Percentiles rank a stretch among this genome's conserved stretches.
Conservation (phyloP, 2,329 filamentous ascomycete genomes). For the Fusarium sp. region DNA sequence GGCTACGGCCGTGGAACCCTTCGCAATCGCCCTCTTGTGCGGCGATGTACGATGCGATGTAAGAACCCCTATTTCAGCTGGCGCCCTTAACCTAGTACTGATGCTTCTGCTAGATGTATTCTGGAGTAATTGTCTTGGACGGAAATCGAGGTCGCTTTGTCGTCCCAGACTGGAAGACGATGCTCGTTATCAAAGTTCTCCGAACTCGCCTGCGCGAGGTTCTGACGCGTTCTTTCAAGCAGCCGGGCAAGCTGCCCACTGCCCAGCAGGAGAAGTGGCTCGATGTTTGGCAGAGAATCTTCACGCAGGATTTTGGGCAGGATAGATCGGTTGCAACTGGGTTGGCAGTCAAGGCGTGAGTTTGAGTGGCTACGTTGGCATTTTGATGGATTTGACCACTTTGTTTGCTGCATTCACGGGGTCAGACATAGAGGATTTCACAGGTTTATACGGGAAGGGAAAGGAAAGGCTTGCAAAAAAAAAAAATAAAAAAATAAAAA, state of each 20-base stretch:
- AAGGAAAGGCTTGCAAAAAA: not conserved
- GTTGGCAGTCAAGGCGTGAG: slow-evolving; percentile 46
- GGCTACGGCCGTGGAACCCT: slow-evolving; percentile 82
- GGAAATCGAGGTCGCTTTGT: slow-evolving; percentile 88
- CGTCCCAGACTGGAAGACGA: slow-evolving; percentile 88
- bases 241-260: slow-evolving; percentile 71
- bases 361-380: not conserved
- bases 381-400: not conserved
- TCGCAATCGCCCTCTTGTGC: slow-evolving; percentile 85
- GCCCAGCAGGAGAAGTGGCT: slow-evolving; percentile 80
- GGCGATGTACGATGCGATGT: slow-evolving; percentile 91
- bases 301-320: slow-evolving; percentile 63
- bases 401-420: not conserved
- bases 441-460: not conserved
- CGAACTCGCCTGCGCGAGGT: slow-evolving; percentile 80
- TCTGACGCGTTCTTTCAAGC: slow-evolving; percentile 77
- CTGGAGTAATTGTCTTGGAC: slow-evolving; percentile 88
- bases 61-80: slow-evolving; percentile 45
- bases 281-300: slow-evolving; percentile 79
- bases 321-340: slow-evolving; percentile 44
- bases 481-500: not conserved
- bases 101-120: slow-evolving; percentile 73
- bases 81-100: not conserved
- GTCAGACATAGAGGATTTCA: not conserved
- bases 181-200: slow-evolving; percentile 88